Base-by-base conservation (phyloP, 768 basidiomycete species). In the Rhodosporidiobolus odoratus region DNA sequence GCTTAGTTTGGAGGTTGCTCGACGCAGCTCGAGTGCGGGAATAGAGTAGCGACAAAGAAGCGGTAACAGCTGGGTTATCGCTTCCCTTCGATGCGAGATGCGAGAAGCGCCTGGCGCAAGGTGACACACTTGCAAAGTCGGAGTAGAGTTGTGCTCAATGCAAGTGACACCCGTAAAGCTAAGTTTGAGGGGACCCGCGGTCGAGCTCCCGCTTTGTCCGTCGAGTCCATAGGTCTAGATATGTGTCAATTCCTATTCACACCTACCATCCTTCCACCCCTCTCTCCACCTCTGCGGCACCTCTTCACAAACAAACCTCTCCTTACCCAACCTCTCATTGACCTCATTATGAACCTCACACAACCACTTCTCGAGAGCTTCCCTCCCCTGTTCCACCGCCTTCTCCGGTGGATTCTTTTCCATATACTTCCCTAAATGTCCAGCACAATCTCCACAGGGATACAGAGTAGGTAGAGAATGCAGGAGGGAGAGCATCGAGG, bases 331-430 rank as follows among this genome's bases (percentile, higher is more conserved):
- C 79, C 87, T 86, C 78, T 83, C 83, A 77, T 95, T 98, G 66
- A 97, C 93, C 77, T 89, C 89, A 77, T 98, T 98, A 79, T 98
- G 95, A 76, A 89, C 82, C 80, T 89, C 85, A 77, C 95, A 97
- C 71, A 98, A 82, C 94, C 93, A 97, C 34, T 48, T 21, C 59
- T 72, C 69, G 30, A 67, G 48, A 2, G 54, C 58, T 3, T 63
- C 41, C 19, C 68, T 58, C n/a, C 59, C 63, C 27, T 50, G 4
- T 15, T 58, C 65, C 17, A 67, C 62, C 35, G 58, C 60, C 32
- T 41, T 38, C 21, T 92, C 88, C 4, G 92, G 92, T 37, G 90
- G 88, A 75, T 86, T 79, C 21, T 72, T 77, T 74, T 82, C 82
- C 64, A 95, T 84, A 76, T 88, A 84, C 73, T 87, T 82, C 30